Evolutionary conservation across 805 yeast species (phyloP).

Genomic region (Debaryomyces prosopidis): DNA sequence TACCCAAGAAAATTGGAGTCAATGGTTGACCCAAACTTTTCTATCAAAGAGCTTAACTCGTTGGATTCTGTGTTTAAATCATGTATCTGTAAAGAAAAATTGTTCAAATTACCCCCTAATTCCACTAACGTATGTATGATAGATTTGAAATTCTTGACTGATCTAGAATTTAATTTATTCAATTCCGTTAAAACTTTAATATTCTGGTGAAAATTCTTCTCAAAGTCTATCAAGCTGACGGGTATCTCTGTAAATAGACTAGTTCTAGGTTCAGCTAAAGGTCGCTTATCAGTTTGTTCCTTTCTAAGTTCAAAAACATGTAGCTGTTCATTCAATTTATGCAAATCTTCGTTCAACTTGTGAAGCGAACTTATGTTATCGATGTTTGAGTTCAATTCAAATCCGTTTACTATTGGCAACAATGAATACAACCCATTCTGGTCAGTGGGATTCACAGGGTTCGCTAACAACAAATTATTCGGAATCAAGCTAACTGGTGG

Average conservation of each 20-base stretch:
- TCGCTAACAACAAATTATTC: constrained; percentile 47
- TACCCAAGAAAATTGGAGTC: constrained; percentile 51
- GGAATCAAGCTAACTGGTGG: constrained; percentile 48
- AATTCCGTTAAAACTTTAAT: constrained; percentile 34
- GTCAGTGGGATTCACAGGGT: constrained; percentile 51
- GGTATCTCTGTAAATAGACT: constrained; percentile 24
- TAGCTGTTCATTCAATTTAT: constrained; percentile 33
- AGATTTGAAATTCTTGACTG: constrained; percentile 40
- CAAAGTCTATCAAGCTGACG: constrained; percentile 29
- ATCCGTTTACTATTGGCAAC: constrained; percentile 45
- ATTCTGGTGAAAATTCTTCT: constrained; percentile 31
- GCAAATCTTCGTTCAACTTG: constrained; percentile 36
- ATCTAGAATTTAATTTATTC: constrained; percentile 36
- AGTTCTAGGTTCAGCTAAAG: not conserved
- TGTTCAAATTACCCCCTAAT: constrained; percentile 57
- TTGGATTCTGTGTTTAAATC: constrained; percentile 19
- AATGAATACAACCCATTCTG: constrained; percentile 55
- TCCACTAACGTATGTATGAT: constrained; percentile 45
- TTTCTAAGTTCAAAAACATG: constrained; percentile 27
- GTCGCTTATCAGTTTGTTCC: not conserved
- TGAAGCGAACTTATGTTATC: constrained; percentile 33
- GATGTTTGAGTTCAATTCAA: constrained; percentile 29
- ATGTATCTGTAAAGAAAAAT: constrained; percentile 49
- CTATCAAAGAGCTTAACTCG: constrained; percentile 37
- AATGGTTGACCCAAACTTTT: constrained; percentile 53